These are phyloP conservation scores for Chrysanthemum lavandulifolium DNA, from an alignment of 129 eudicot species.

Conservation along the genomic window DNA sequence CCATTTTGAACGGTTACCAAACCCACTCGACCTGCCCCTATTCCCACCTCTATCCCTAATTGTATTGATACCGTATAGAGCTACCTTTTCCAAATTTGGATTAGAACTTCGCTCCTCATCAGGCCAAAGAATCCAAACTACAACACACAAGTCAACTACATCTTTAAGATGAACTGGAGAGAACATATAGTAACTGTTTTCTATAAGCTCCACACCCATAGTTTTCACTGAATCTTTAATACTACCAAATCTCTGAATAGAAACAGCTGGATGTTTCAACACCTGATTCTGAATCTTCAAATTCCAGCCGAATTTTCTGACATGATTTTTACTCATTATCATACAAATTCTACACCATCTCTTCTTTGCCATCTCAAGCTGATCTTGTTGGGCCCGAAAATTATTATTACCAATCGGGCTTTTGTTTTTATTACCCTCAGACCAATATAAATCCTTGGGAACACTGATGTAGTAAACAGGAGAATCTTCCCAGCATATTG, in stretches of 20 bases:
- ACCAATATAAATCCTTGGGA: constrained; percentile 70
- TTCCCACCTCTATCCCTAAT: too few species aligned
- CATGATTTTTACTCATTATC: constrained; percentile 62
- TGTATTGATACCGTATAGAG: background rate
- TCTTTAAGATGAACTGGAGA: constrained; percentile 53
- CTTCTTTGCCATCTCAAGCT: constrained; percentile 48
- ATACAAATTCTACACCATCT: constrained; percentile 70
- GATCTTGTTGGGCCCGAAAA: too few species aligned
- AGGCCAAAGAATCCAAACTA: constrained; percentile 94
- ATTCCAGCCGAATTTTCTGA: constrained; percentile 74
- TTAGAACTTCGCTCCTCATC: constrained; percentile 91
- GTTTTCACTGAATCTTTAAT: constrained; percentile 41
- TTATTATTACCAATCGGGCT: constrained; percentile 18
- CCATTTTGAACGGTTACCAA: background rate
- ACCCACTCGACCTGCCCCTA: background rate
- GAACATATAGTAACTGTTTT: constrained; percentile 53
- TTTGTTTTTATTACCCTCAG: constrained; percentile 32
- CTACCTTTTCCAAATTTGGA: constrained; percentile 95
- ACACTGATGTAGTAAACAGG: constrained; percentile 78
- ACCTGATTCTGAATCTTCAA: constrained; percentile 85
- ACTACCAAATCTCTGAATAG: constrained; percentile 64
- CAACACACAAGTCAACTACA: constrained; percentile 66
- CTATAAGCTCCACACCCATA: constrained; percentile 60
- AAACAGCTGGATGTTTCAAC: constrained; percentile 69
- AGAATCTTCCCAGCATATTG: constrained; percentile 90